Percentiles rank a stretch among this genome's conserved stretches.
These are phyloP conservation scores for Penicillium crustosum DNA, from an alignment of 2,329 filamentous ascomycete species.

Conservation along the genomic window DNA sequence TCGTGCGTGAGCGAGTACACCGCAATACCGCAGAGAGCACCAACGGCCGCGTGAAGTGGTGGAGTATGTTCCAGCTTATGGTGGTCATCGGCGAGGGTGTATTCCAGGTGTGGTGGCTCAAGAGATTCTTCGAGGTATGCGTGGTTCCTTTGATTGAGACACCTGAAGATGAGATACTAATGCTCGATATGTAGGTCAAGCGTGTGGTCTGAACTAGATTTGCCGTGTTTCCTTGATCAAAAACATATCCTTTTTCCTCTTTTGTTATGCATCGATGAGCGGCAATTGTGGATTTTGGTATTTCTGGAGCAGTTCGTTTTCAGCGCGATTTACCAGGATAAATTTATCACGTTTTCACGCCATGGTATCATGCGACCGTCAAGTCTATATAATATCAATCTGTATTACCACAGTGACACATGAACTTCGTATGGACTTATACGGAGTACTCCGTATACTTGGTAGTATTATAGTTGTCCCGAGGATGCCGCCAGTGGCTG, in stretches of 20 bases:
- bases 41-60: conserved; percentile 97
- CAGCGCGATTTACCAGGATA: conserved; percentile 10
- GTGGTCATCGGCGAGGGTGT: conserved; percentile 87
- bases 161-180: conserved; percentile 5
- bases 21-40: conserved; percentile 99
- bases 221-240: background rate
- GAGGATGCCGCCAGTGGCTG: background rate
- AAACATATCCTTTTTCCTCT: background rate
- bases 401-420: conserved; percentile 17
- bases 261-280: conserved; percentile 4
- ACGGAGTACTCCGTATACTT: no score
- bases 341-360: conserved; percentile 17
- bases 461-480: background rate
- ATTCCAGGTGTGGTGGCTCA: conserved; percentile 99
- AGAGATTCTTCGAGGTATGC: conserved; percentile 87
- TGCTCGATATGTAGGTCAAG: conserved; percentile 41
- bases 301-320: conserved; percentile 9
- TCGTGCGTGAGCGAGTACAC: conserved; percentile 91
- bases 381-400: conserved; percentile 23
- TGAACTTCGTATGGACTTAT: background rate
- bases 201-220: conserved; percentile 44
- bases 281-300: conserved; percentile 18
- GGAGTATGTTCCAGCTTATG: conserved; percentile 93
- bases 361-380: conserved; percentile 22
- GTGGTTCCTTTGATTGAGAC: background rate